A percentile compares a stretch with the other conserved stretches of the same genome.
These are phyloP conservation scores for Adansonia gregorii DNA, from an alignment of 441 rosid genomes.

Conservation along the genomic window DNA sequence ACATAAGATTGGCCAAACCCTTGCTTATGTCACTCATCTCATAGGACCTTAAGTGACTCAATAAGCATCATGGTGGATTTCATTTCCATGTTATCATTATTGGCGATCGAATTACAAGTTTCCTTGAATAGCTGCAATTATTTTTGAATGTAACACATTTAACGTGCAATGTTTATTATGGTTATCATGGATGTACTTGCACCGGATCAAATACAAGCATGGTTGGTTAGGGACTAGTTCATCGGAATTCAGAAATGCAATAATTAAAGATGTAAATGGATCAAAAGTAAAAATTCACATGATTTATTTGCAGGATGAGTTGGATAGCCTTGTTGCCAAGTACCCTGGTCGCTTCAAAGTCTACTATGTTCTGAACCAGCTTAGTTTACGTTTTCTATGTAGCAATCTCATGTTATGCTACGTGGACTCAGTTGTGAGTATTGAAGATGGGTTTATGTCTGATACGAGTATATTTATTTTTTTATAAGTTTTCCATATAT, in stretches of 20 bases:
- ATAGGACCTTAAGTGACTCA: not conserved
- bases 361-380: conserved; percentile 90
- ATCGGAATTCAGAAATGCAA: not conserved
- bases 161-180: conserved; percentile 6
- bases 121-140: not conserved
- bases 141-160: not conserved
- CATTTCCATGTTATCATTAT: not conserved
- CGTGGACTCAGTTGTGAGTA: too few species aligned
- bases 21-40: not conserved
- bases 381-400: conserved; percentile 27
- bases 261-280: not conserved
- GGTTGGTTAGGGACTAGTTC: not conserved
- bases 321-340: conserved; percentile 63
- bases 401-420: too few species aligned
- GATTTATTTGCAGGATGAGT: conserved; percentile 59
- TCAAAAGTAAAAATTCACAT: not conserved
- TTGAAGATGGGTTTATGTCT: too few species aligned
- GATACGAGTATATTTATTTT: too few species aligned
- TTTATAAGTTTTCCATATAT: too few species aligned
- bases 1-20: not conserved
- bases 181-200: not conserved
- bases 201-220: not conserved
- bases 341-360: conserved; percentile 70
- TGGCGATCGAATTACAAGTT: not conserved
- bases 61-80: not conserved